Percentiles rank a stretch among this genome's conserved stretches.
These are phyloP conservation scores for Populus deltoides DNA, from an alignment of 345 rosid species.

Conservation along the genomic window DNA sequence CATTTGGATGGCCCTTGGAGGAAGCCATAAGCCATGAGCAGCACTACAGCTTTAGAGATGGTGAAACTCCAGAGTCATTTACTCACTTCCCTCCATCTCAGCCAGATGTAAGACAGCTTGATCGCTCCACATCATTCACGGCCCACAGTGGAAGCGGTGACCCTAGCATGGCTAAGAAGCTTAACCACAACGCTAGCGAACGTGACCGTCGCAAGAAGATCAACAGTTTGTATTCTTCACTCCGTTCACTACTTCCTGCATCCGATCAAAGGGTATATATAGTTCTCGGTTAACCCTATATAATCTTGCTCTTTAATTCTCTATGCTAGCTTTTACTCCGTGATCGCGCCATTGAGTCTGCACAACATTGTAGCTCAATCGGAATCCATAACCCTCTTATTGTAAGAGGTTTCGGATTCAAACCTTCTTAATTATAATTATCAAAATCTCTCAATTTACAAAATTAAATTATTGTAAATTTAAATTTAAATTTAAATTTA, in stretches of 20 bases:
- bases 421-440: no score
- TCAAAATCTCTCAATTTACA: no score
- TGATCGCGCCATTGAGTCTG: no score
- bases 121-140: slow-evolving; percentile 16
- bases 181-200: slow-evolving; percentile 72
- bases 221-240: slow-evolving; percentile 51
- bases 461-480: no score
- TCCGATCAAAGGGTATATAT: slow-evolving; percentile 49
- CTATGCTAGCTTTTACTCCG: not conserved
- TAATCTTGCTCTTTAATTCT: no score
- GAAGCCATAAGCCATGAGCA: slow-evolving; percentile 18
- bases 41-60: not conserved
- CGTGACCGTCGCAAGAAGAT: slow-evolving; percentile 61
- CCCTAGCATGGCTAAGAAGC: slow-evolving; percentile 44
- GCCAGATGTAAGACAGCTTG: not conserved
- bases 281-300: no score
- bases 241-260: slow-evolving; percentile 58
- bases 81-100: not conserved
- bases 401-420: no score
- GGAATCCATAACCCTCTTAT: no score
- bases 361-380: no score
- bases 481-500: no score
- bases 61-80: not conserved
- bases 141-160: not conserved
- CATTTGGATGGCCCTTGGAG: slow-evolving; percentile 24